These are phyloP conservation scores for Luzula sylvatica DNA, from an alignment of 176 grass and related monocot genomes.

Conservation along the genomic window DNA sequence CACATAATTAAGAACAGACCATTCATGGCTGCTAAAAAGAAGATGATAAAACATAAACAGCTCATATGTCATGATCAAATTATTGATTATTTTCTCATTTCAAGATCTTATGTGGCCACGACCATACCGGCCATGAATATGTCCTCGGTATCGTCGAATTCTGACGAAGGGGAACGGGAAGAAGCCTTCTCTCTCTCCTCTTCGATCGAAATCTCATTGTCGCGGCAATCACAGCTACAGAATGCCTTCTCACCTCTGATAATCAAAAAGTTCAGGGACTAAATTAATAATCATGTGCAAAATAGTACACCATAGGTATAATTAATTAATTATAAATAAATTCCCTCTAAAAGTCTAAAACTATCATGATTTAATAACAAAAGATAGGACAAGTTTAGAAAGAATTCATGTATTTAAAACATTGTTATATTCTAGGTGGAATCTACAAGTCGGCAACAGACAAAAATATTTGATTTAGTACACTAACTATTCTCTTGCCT, in stretches of 20 bases:
- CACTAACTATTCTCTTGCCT: conserved; percentile 1
- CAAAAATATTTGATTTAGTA: conserved; percentile 14
- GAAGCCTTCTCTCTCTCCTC: conserved; percentile 49
- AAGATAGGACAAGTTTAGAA: conserved; percentile 2
- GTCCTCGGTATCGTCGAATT: conserved; percentile 37
- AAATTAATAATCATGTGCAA: too few relatives aligned
- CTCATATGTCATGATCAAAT: conserved; percentile 34
- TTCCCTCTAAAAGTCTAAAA: background rate
- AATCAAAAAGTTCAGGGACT: conserved; percentile 2
- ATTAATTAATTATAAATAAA: background rate
- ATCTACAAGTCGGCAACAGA: conserved; percentile 22
- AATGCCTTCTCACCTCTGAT: conserved; percentile 75
- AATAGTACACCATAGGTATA: too few relatives aligned
- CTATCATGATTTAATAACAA: conserved; percentile 9
- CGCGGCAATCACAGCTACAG: conserved; percentile 62
- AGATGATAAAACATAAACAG: conserved; percentile 31
- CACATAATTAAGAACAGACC: conserved; percentile 1
- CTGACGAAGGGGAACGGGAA: conserved; percentile 30
- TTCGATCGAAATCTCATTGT: conserved; percentile 59
- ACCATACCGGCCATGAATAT: conserved; percentile 77
- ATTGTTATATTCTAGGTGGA: conserved; percentile 24
- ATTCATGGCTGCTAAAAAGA: conserved; percentile 37
- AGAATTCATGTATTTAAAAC: conserved; percentile 3
- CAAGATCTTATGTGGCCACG: conserved; percentile 39
- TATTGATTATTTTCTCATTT: conserved; percentile 19